Evolutionary conservation across 495 filamentous ascomycete genomes (phyloP).

Genomic region (Xylaria telfairii): DNA sequence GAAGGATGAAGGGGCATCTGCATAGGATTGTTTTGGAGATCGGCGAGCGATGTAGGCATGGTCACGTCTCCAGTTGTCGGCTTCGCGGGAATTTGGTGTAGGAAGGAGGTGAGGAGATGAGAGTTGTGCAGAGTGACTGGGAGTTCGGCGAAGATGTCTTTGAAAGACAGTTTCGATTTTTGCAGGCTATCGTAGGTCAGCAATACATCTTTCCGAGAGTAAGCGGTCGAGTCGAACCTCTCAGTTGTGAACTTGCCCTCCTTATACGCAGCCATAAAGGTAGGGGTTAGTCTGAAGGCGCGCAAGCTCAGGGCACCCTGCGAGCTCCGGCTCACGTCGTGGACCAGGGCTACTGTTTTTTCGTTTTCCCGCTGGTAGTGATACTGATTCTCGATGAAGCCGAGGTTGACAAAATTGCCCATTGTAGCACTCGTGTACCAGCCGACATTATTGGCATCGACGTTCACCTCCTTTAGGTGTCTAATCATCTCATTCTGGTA

Average conservation of each 20-base stretch:
- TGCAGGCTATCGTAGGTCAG: conserved; percentile 67
- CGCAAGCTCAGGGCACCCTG: conserved; percentile 89
- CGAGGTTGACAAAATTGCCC: conserved; percentile 94
- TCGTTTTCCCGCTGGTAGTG: conserved; percentile 97
- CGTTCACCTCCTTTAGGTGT: conserved; percentile 94
- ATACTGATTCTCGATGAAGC: conserved; percentile 97
- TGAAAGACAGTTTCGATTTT: conserved; percentile 90
- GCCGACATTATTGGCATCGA: conserved; percentile 96
- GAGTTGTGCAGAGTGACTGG: conserved; percentile 96
- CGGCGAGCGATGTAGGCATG: conserved; percentile 76
- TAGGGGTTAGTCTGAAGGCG: conserved; percentile 85
- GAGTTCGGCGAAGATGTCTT: conserved; percentile 90
- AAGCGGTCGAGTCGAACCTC: conserved; percentile 61
- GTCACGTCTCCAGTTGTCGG: conserved; percentile 65
- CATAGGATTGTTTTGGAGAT: conserved; percentile 64
- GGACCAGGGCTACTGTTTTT: conserved; percentile 88
- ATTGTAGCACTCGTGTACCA: conserved; percentile 99
- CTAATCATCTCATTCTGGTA: conserved; percentile 99
- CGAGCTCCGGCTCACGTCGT: conserved; percentile 91
- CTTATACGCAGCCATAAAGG: conserved; percentile 92
- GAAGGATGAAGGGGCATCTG: conserved; percentile 79
- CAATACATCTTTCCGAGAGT: conserved; percentile 30
- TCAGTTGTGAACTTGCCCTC: conserved; percentile 97
- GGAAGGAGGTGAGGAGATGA: conserved; percentile 91
- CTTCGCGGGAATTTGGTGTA: conserved; percentile 77